phyloP scores from a whole-genome alignment of 2,329 filamentous ascomycete species.

The Chaetomiaceae sp. region DNA sequence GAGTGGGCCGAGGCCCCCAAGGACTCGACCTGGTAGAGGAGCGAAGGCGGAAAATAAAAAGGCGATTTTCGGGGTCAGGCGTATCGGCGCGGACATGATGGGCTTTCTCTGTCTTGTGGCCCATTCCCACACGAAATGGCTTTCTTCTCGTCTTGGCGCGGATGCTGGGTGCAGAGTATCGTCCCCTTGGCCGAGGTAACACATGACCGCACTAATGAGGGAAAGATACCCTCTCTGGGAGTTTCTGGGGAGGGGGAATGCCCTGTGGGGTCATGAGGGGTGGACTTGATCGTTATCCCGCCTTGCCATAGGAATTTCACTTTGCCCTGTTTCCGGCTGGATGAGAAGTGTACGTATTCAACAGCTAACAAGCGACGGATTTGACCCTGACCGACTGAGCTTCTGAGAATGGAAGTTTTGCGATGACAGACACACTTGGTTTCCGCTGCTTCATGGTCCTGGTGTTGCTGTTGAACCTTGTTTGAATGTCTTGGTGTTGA shows the following conservation, averaged over 20 bases:
- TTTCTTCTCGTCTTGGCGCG: constrained; percentile 23
- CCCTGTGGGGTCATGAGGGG: constrained; percentile 86
- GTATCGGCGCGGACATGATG: constrained; percentile 23
- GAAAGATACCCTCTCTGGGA: constrained; percentile 86
- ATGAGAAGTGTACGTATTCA: constrained; percentile 8
- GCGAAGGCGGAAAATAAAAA: constrained; percentile 24
- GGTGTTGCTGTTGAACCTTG: no score
- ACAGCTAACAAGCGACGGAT: constrained; percentile 2
- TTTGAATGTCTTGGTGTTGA: no score
- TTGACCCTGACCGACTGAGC: background rate
- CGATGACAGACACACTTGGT: no score
- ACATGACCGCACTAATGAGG: constrained; percentile 86
- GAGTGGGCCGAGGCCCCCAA: constrained; percentile 52
- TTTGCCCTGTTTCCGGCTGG: constrained; percentile 1
- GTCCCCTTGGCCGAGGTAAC: constrained; percentile 41
- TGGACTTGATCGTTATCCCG: constrained; percentile 87
- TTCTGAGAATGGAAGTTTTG: no score
- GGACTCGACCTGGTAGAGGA: constrained; percentile 50
- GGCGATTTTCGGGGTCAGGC: constrained; percentile 26
- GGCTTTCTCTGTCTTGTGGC: constrained; percentile 20
- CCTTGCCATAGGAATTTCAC: constrained; percentile 29
- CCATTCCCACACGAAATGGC: constrained; percentile 18
- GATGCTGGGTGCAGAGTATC: constrained; percentile 26
- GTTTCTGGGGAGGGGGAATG: constrained; percentile 73
- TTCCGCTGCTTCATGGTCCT: no score